phyloP scores from a whole-genome alignment of 192 early-diverging fungal genomes.

The Coemansia sp. region DNA sequence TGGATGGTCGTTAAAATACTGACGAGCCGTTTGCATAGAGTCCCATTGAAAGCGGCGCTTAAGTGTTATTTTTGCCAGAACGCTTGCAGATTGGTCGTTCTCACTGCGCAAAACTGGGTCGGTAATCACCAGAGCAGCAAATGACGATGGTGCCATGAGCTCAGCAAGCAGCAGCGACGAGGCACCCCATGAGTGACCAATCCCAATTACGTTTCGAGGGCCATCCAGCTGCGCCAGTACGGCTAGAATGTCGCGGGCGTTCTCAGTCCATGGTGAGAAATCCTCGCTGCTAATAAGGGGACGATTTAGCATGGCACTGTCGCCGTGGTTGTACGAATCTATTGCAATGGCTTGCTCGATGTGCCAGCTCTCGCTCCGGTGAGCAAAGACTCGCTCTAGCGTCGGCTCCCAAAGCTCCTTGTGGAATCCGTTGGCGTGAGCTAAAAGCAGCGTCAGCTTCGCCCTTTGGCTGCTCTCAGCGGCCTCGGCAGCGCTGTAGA shows the following conservation, averaged over 20 bases:
- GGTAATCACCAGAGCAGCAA: slow-evolving; percentile 23
- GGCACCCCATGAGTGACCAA: slow-evolving; percentile 53
- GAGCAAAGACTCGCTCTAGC: slow-evolving; percentile 20
- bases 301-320: slow-evolving; percentile 45
- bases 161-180: slow-evolving; percentile 38
- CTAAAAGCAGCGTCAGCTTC: slow-evolving; percentile 31
- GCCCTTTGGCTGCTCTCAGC: not conserved
- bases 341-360: slow-evolving; percentile 36
- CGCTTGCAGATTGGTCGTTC: not conserved
- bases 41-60: slow-evolving; percentile 26
- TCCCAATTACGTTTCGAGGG: slow-evolving; percentile 18
- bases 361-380: slow-evolving; percentile 10
- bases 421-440: slow-evolving; percentile 53
- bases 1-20: slow-evolving; percentile 31
- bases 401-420: slow-evolving; percentile 54
- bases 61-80: slow-evolving; percentile 7
- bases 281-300: slow-evolving; percentile 7
- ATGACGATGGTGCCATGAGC: slow-evolving; percentile 24
- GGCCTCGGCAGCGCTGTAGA: slow-evolving; percentile 17
- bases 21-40: not conserved
- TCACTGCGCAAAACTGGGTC: slow-evolving; percentile 24
- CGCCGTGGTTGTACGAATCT: slow-evolving; percentile 51
- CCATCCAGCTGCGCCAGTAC: slow-evolving; percentile 25
- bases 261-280: slow-evolving; percentile 26
- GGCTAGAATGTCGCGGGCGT: slow-evolving; percentile 36